Base-by-base conservation (phyloP, 1,284 basidiomycete genomes). In the Apiotrichum gracile region DNA sequence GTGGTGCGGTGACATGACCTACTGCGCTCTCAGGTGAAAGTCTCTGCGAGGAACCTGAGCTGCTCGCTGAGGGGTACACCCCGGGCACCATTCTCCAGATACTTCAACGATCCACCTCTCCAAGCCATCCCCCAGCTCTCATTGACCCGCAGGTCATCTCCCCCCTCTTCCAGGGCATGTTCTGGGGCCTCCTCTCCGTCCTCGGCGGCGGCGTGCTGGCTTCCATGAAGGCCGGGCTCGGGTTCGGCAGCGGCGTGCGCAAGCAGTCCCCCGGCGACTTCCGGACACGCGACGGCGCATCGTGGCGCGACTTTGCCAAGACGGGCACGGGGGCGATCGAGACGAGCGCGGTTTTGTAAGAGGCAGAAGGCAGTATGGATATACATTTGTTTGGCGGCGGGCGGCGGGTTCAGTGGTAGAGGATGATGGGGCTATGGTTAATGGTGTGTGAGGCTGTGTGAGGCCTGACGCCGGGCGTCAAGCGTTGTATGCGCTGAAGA, bases 151-250 rank as follows among this genome's bases (percentile, higher is more conserved):
- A 59, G 57, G 39, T 59, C 54, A 49, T 59, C 46, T 55, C 54
- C 3, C 73, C 73, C 0, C 57, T 75, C 8, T 49, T 70, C 29
- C 72, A 74, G 60, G 73, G 73, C 31, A 67, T 70, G 27, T 54
- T 73, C 33, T 75, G 73, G 73, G 73, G 72, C 31, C 65, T 67
- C 9, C 46, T 73, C 26, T 61, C 66, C 46, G 52, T 71, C 37
- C 52, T 61, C 16, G 54, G 61, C n/a, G 54, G 49, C 19, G 25
- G 45, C 24, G 33, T 37, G 13, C 13, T 31, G 8, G 22, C 41
- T 5, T 21, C 22, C 24, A 24, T 50, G 19, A 42, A 42, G 33
- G 25, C 49, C 5, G 49, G 39, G 3, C 49, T 50, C 31, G 48
- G 48, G 8, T 33, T 41, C 39, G 27, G n/a, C n/a, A n/a, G n/a